Conservation (phyloP, 768 basidiomycete species). For the Mycena vulgaris region DNA sequence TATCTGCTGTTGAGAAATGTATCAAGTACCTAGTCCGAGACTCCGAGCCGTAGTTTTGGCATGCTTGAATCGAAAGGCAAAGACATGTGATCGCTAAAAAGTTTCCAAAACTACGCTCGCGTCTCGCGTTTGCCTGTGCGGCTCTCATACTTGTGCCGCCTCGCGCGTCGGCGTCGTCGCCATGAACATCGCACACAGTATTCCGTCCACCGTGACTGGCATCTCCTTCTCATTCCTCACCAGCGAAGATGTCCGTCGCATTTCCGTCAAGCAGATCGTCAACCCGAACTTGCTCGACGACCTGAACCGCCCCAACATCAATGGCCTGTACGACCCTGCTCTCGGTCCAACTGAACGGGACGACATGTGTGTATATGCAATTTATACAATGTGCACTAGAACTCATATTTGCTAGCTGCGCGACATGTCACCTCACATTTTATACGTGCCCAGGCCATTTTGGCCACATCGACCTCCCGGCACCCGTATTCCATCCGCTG, state of each 20-base stretch:
- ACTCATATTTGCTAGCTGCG: slow-evolving; percentile 71
- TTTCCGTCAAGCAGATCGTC: slow-evolving; percentile 98
- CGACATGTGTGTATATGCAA: slow-evolving; percentile 82
- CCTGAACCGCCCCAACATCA: slow-evolving; percentile 90
- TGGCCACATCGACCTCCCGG: slow-evolving; percentile 96
- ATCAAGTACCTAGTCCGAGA: background rate
- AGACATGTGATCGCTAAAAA: background rate
- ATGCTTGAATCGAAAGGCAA: background rate
- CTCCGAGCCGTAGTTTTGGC: background rate
- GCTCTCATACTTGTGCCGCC: background rate
- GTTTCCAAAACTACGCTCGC: background rate
- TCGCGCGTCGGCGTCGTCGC: slow-evolving; percentile 23
- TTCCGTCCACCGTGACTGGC: slow-evolving; percentile 88
- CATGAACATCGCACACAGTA: slow-evolving; percentile 93
- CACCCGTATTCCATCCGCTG: slow-evolving; percentile 95
- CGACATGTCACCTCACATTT: slow-evolving; percentile 93
- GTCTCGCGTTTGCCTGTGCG: background rate
- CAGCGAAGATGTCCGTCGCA: slow-evolving; percentile 88
- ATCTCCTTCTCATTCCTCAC: slow-evolving; percentile 95
- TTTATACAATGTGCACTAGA: slow-evolving; percentile 33
- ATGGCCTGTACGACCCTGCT: slow-evolving; percentile 95
- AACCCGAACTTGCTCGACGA: slow-evolving; percentile 96
- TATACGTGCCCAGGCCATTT: slow-evolving; percentile 98
- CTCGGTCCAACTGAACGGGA: slow-evolving; percentile 91
- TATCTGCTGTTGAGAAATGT: slow-evolving; percentile 30